phyloP scores from a whole-genome alignment of 306 rosid genomes.

The Cicer chorassanicum region DNA sequence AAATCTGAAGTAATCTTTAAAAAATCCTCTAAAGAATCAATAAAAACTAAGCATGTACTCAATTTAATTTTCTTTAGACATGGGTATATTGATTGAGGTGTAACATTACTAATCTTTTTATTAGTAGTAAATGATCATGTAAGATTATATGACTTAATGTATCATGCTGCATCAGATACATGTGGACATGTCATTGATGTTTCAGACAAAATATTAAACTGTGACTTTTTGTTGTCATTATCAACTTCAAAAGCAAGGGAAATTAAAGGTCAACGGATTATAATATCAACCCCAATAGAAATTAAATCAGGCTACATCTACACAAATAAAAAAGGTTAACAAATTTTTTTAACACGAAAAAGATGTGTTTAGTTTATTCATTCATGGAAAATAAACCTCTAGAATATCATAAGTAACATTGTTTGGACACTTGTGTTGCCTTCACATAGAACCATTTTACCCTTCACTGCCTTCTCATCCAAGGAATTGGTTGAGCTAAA shows the following conservation, averaged over 20 bases:
- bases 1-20: neutral
- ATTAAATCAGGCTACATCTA: neutral
- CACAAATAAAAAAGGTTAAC: neutral
- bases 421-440: too few relatives aligned
- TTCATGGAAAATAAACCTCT: neutral
- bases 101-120: neutral
- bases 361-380: neutral
- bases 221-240: neutral
- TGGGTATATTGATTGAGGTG: too few relatives aligned
- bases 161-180: neutral
- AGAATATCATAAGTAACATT: neutral
- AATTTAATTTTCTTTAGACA: too few relatives aligned
- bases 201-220: neutral
- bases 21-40: too few relatives aligned
- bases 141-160: neutral
- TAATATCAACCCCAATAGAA: neutral
- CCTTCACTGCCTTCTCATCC: conserved; percentile 38
- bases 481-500: neutral
- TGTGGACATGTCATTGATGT: neutral
- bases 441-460: conserved; percentile 54
- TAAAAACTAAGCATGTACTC: too few relatives aligned
- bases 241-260: neutral
- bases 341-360: too few relatives aligned
- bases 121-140: neutral
- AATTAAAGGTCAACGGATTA: neutral